Base-by-base conservation (phyloP, 805 yeast species). In the Suhomyces sp. region DNA sequence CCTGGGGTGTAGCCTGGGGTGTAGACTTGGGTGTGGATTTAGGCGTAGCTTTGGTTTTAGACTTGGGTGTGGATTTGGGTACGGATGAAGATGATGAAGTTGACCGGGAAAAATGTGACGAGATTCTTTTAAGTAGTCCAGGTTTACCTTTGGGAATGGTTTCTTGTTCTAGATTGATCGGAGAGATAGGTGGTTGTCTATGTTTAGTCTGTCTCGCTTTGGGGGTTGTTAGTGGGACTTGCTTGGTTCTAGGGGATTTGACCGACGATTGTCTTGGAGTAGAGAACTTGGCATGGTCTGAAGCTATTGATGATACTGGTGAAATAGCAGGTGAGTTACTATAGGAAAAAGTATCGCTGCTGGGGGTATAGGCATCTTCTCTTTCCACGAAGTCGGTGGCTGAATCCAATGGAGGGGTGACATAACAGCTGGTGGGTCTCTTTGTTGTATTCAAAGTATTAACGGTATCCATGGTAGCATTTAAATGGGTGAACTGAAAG, bases 351-450 rank as follows among this genome's bases (percentile, higher is more conserved):
- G 40, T 37, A 26, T 28, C 40, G 21, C 33, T 28, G 4, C 28
- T 24, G 8, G 40, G 36, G 11, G 36, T 32, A 13, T 16, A 22
- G n/a, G 33, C 27, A n/a, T 38, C 41, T 14, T 38, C 41, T n/a
- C 17, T 14, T 11, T 9, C 10, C 10, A 12, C 13, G 23, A 28
- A 35, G 12, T n/a, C 23, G 11, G 27, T 13, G 10, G 25, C 25
- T 4, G 38, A 15, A 7, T 20, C 36, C 22, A 48, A 36, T 7
- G 52, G 54, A 11, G 50, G 50, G 5, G 54, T 49, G 8, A 36
- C 40, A 31, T 44, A 47, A 28, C 44, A 38, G 28, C 53, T 49
- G 14, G 34, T 43, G 19, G 51, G 48, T 32, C 50, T 26, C 7
- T 19, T 16, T 6, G n/a, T 26, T 26, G 29, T 8, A 7, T n/a